Evolutionary conservation across 805 yeast species (phyloP).

Genomic region (Lipomyces yamanashiensis): DNA sequence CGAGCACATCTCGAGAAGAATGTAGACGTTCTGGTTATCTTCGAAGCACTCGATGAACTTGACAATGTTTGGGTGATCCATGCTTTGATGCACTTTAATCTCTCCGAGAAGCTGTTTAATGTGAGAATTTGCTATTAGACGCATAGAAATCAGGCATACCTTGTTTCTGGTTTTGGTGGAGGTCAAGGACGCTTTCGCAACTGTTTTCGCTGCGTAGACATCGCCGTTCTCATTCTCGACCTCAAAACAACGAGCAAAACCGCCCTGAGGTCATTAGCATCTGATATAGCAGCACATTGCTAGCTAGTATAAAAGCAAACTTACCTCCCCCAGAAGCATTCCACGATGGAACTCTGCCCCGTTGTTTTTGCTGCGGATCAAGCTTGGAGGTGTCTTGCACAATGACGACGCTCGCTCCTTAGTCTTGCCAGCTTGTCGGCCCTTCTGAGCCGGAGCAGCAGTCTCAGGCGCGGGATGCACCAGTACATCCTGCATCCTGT

Average conservation of each 20-base stretch:
- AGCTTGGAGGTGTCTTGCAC: constrained; percentile 95
- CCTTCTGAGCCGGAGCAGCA: constrained; percentile 6
- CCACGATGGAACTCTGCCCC: constrained; percentile 94
- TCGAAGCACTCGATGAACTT: constrained; percentile 96
- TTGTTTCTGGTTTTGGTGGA: constrained; percentile 83
- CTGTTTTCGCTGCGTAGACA: constrained; percentile 94
- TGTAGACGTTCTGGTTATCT: constrained; percentile 92
- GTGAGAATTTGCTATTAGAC: not conserved
- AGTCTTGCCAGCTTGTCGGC: constrained; percentile 59
- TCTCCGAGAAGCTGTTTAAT: constrained; percentile 76
- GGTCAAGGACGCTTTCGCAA: constrained; percentile 91
- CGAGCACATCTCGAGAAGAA: constrained; percentile 90
- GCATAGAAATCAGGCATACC: constrained; percentile 15
- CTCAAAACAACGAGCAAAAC: constrained; percentile 97
- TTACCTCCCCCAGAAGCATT: constrained; percentile 76
- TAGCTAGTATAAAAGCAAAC: not conserved
- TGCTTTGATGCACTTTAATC: constrained; percentile 89
- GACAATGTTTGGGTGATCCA: constrained; percentile 88
- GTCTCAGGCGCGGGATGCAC: not conserved
- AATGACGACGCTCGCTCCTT: constrained; percentile 87
- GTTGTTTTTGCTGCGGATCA: constrained; percentile 74
- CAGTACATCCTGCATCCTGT: constrained; percentile 10
- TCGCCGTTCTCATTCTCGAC: constrained; percentile 88
- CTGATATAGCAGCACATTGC: not conserved
- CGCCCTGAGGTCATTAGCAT: constrained; percentile 57